Conservation (phyloP, 345 rosid species). For the Eucalyptus virginea region DNA sequence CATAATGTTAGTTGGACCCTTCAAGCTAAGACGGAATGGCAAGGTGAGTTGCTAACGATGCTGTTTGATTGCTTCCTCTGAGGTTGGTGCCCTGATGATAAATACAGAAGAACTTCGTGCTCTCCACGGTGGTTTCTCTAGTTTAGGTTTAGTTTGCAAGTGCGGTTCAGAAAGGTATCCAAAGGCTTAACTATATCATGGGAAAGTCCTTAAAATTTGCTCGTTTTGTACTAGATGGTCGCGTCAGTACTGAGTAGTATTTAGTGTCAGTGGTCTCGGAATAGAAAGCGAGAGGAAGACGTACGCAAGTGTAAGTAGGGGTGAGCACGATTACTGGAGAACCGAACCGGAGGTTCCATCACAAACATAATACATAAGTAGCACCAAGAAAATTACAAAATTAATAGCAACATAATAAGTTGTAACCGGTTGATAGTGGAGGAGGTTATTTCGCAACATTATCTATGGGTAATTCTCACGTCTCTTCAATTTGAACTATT, state of each 20-base stretch:
- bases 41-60: background rate
- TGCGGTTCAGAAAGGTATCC: background rate
- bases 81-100: background rate
- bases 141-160: background rate
- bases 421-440: background rate
- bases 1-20: background rate
- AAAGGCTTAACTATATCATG: background rate
- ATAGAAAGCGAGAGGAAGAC: background rate
- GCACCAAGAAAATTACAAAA: background rate
- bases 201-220: too few relatives aligned
- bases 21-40: background rate
- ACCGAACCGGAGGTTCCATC: too few relatives aligned
- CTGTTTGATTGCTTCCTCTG: background rate
- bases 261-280: background rate
- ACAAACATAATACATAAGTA: too few relatives aligned
- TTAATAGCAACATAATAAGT: background rate
- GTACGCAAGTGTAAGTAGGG: background rate
- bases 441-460: background rate
- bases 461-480: background rate
- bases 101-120: background rate
- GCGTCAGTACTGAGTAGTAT: too few relatives aligned
- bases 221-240: too few relatives aligned
- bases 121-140: background rate
- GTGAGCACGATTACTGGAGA: too few relatives aligned
- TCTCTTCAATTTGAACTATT: background rate